Base-by-base conservation (phyloP, 371 early-diverging fungal genomes). In the Rhizomucor pusillus region DNA sequence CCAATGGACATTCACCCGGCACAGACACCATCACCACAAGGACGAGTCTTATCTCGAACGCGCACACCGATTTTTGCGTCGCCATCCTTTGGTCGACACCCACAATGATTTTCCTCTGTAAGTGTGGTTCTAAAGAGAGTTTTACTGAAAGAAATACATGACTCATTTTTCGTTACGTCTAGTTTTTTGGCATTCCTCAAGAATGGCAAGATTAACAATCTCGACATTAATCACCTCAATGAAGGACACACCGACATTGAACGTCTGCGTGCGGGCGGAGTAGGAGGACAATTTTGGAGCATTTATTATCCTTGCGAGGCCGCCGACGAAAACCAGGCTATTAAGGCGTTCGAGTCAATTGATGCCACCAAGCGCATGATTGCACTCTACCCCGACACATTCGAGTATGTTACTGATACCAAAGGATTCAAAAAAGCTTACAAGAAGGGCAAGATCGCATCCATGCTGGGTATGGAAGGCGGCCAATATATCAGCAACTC, bases 381-480 rank as follows among this genome's bases (percentile, higher is more conserved):
- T 12, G 56, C 50, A 13, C 56, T 66, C 6, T 75, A 85, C 47
- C 77, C 80, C 0, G 69, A 81, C n/a, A 65, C 70, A 1, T 77
- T 86, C 45, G 70, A 64, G 43, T 54, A 82, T 9, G 86, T 76
- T 2, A 63, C 62, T 2, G 66, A 61, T 2, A 66, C 80, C 1
- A 60, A 63, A 19, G 78, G 84, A 40, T 82, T 84, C 52, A 39
- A 67, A 9, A 55, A 57, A 13, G 79, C 81, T 5, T 59, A 65
- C 19, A 52, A 65, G 12, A 55, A 56, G 23, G 77, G 80, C 2
- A 69, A 75, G 24, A 62, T 88, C 45, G 84, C 85, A 3, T 80
- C 80, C 5, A 68, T 84, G 62, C 65, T 85, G 63, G 88, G 88
- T 12, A 67, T 88, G 40, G 88, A 88, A 58, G 87, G 87, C 24